Evolutionary conservation across 2,329 filamentous ascomycete species (phyloP).

Genomic region (Aspergillus cejpii): DNA sequence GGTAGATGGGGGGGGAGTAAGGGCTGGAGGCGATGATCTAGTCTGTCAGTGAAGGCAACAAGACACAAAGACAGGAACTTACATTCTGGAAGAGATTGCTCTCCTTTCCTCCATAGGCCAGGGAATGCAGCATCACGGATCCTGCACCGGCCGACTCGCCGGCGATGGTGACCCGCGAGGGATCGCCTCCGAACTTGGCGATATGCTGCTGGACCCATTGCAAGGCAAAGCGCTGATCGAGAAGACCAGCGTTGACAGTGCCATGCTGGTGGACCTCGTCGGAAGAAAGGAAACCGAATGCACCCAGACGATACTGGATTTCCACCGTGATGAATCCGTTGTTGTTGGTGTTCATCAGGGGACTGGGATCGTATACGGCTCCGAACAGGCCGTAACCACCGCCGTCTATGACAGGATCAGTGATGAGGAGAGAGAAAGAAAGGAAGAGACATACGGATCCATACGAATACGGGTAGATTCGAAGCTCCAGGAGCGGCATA

Average conservation of each 20-base stretch:
- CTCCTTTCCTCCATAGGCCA: conserved; percentile 9
- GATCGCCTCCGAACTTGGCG: conserved; percentile 6
- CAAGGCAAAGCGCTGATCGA: conserved; percentile 10
- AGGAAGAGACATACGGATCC: conserved; percentile 17
- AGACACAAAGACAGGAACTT: conserved; percentile 5
- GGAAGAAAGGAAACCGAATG: conserved; percentile 36
- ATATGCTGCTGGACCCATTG: conserved; percentile 10
- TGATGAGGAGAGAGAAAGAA: too few relatives aligned
- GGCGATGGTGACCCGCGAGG: conserved; percentile 3
- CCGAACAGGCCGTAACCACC: conserved; percentile 36
- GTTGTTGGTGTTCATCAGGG: conserved; percentile 44
- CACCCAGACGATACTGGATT: conserved; percentile 43
- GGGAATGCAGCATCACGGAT: conserved; percentile 7
- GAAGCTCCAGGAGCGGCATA: conserved; percentile 20
- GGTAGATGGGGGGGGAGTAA: conserved; percentile 51
- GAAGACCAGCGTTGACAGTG: conserved; percentile 3
- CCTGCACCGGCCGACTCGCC: conserved; percentile 8
- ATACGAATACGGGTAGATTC: conserved; percentile 32
- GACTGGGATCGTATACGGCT: conserved; percentile 35
- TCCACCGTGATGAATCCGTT: conserved; percentile 45
- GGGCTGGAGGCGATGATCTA: conserved; percentile 42
- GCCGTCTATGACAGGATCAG: conserved; percentile 14
- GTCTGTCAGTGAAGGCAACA: not conserved
- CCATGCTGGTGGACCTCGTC: conserved; percentile 42
- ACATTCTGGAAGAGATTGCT: conserved; percentile 20